phyloP scores from a whole-genome alignment of 768 basidiomycete genomes.

The Clavaria fumosa region DNA sequence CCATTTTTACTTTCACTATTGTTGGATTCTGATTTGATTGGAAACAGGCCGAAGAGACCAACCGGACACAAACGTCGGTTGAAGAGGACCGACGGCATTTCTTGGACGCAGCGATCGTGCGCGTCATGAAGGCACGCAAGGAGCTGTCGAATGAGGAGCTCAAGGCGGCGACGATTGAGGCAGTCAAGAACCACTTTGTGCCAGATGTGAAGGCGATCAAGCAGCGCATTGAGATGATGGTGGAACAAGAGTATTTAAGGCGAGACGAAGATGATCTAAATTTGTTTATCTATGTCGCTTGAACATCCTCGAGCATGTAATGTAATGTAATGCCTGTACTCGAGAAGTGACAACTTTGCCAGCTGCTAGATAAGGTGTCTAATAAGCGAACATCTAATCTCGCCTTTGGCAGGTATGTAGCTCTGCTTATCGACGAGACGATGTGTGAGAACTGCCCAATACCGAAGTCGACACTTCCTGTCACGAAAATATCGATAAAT shows the following conservation, averaged over 20 bases:
- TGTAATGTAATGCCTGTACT: no score
- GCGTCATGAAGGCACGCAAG: slow-evolving; percentile 90
- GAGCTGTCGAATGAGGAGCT: slow-evolving; percentile 67
- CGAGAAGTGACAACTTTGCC: no score
- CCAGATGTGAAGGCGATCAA: slow-evolving; percentile 81
- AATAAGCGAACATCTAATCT: no score
- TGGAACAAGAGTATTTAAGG: slow-evolving; percentile 77
- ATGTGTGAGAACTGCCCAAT: no score
- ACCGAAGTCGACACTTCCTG: no score
- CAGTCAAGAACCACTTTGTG: slow-evolving; percentile 77
- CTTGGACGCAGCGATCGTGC: slow-evolving; percentile 90
- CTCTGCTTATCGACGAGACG: no score
- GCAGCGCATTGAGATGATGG: slow-evolving; percentile 62
- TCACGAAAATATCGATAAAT: no score
- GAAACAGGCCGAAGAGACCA: slow-evolving; percentile 73
- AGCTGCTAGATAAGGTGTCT: no score
- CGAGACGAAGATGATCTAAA: slow-evolving; percentile 60
- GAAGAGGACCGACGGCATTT: slow-evolving; percentile 76
- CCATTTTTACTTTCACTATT: background rate
- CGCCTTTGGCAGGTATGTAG: no score
- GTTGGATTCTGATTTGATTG: no score
- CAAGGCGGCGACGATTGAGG: slow-evolving; percentile 69
- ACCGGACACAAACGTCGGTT: slow-evolving; percentile 67
- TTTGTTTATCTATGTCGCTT: slow-evolving; percentile 70
- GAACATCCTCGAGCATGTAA: no score